Percentiles rank a stretch among this genome's conserved stretches.
These are phyloP conservation scores for Solanum chilense DNA, from an alignment of 257 asterid genomes.

Conservation along the genomic window DNA sequence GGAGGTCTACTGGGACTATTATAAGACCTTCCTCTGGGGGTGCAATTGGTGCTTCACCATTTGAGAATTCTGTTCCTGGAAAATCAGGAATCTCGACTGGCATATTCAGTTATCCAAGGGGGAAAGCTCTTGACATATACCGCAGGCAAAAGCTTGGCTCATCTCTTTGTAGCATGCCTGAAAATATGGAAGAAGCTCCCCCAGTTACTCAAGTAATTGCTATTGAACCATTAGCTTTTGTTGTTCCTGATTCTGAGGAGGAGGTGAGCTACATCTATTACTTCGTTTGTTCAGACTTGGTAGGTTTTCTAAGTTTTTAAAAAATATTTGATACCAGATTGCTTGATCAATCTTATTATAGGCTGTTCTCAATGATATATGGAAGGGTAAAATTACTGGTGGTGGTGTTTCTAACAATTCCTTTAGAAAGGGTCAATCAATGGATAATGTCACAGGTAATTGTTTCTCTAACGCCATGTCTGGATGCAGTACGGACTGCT, in stretches of 20 bases:
- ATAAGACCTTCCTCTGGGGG: slow-evolving; percentile 38
- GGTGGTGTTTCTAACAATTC: slow-evolving; percentile 58
- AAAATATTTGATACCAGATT: neutral
- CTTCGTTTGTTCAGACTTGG: neutral
- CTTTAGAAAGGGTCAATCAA: slow-evolving; percentile 41
- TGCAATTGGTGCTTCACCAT: slow-evolving; percentile 40
- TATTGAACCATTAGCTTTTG: slow-evolving; percentile 77
- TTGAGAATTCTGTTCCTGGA: slow-evolving; percentile 39
- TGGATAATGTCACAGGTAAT: slow-evolving; percentile 55
- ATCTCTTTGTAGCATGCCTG: slow-evolving; percentile 33
- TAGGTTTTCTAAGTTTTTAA: neutral
- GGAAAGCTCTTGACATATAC: slow-evolving; percentile 82
- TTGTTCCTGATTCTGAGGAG: slow-evolving; percentile 74
- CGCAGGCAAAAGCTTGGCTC: slow-evolving; percentile 59
- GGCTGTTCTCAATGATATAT: slow-evolving; percentile 61
- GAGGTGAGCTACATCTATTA: slow-evolving; percentile 39
- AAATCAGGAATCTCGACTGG: slow-evolving; percentile 18
- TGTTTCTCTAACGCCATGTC: neutral
- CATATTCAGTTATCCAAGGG: slow-evolving; percentile 71
- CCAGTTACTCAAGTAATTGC: slow-evolving; percentile 39
- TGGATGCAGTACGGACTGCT: neutral
- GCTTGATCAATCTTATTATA: slow-evolving; percentile 19
- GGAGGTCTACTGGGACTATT: slow-evolving; percentile 46
- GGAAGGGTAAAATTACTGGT: slow-evolving; percentile 60
- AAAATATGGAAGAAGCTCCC: slow-evolving; percentile 58